Percentiles rank a stretch among this genome's conserved stretches.
These are phyloP conservation scores for Aspergillus carlsbadensis DNA, from an alignment of 495 filamentous ascomycete genomes.

Conservation along the genomic window DNA sequence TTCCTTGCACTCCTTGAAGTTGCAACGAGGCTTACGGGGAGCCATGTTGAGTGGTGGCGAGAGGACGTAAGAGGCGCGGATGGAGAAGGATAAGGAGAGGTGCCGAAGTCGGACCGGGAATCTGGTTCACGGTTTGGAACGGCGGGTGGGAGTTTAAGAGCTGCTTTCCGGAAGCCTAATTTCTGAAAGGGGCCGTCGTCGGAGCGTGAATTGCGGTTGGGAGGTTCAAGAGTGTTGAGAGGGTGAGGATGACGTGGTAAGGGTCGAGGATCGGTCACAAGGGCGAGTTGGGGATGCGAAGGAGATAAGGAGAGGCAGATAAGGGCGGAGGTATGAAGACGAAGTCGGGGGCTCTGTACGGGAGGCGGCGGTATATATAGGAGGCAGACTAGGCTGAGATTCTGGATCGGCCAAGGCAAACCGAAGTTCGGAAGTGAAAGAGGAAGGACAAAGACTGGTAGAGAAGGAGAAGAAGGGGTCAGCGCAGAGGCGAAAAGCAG, in stretches of 20 bases:
- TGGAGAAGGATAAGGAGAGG: conserved; percentile 35
- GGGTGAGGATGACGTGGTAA: conserved; percentile 34
- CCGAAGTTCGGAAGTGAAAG: conserved; percentile 30
- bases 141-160: not conserved
- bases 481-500: conserved; percentile 17
- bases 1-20: conserved; percentile 82
- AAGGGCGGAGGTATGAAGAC: conserved; percentile 8
- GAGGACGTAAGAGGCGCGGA: conserved; percentile 9
- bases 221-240: conserved; percentile 31
- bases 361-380: conserved; percentile 20
- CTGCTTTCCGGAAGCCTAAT: not conserved
- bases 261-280: conserved; percentile 13
- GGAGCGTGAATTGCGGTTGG: not conserved
- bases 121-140: not conserved
- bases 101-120: conserved; percentile 4
- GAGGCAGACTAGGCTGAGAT: conserved; percentile 3
- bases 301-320: conserved; percentile 16
- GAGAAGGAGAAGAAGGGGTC: conserved; percentile 10
- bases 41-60: conserved; percentile 42
- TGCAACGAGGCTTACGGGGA: conserved; percentile 81
- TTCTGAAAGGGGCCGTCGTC: not conserved
- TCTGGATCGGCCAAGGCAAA: conserved; percentile 7
- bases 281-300: not conserved
- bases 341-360: not conserved
- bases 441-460: conserved; percentile 23